Evolutionary conservation across 2,329 filamentous ascomycete genomes (phyloP).

Genomic region (Neofusicoccum kwambonambiense): DNA sequence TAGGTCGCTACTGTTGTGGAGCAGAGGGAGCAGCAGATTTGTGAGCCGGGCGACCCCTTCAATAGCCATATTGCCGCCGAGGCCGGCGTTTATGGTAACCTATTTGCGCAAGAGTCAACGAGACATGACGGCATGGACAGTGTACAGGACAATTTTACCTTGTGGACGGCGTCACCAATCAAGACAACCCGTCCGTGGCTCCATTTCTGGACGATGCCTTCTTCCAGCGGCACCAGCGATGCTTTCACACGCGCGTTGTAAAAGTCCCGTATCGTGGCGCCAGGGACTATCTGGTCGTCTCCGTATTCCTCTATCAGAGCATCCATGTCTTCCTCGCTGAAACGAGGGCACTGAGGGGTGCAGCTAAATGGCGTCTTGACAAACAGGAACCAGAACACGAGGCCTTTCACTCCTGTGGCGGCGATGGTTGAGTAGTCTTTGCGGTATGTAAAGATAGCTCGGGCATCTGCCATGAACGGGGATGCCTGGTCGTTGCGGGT

Average conservation of each 20-base stretch:
- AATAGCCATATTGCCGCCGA: not conserved
- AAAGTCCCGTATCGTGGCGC: constrained; percentile 35
- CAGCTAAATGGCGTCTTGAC: constrained; percentile 21
- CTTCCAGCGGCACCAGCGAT: not conserved
- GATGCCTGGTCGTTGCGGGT: not conserved
- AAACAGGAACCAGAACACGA: constrained; percentile 27
- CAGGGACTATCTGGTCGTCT: constrained; percentile 28
- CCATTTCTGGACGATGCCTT: not conserved
- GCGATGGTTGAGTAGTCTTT: constrained; percentile 11
- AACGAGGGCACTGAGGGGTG: constrained; percentile 28
- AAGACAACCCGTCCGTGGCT: not conserved
- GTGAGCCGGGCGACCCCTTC: not conserved
- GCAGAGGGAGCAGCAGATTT: not conserved
- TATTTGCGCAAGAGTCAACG: not conserved
- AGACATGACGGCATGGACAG: not conserved
- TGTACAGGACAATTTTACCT: not conserved
- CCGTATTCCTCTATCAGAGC: constrained; percentile 26
- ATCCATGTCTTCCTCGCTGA: constrained; percentile 29
- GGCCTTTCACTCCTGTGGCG: constrained; percentile 21
- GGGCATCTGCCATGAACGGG: not conserved
- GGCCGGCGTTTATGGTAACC: constrained; percentile 5
- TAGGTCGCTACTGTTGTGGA: not conserved
- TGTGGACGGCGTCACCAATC: not conserved
- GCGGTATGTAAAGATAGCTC: not conserved
- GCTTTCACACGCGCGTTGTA: constrained; percentile 26